A percentile compares a stretch with the other conserved stretches of the same genome.
Conservation (phyloP, 306 rosid species). For the Senna tora region DNA sequence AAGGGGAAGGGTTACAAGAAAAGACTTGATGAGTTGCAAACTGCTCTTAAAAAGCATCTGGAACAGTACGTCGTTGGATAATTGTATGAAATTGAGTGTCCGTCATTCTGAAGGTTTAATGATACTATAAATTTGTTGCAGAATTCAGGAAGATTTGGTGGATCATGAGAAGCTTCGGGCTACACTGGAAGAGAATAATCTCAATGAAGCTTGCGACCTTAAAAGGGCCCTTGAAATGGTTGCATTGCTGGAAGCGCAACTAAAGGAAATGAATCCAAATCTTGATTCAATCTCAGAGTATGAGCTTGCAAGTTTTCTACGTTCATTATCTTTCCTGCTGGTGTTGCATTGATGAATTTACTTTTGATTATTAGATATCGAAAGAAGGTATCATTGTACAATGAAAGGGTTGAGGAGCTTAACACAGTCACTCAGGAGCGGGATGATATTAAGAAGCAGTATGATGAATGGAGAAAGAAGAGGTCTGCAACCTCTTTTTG, state of each 20-base stretch:
- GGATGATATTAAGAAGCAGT: conserved; percentile 78
- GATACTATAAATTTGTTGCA: conserved; percentile 43
- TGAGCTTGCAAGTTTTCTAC: conserved; percentile 34
- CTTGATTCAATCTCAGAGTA: conserved; percentile 98
- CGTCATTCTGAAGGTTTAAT: conserved; percentile 35
- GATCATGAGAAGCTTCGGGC: conserved; percentile 83
- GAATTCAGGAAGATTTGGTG: conserved; percentile 84
- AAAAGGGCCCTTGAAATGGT: conserved; percentile 82
- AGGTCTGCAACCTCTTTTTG: conserved; percentile 52
- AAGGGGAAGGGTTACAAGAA: conserved; percentile 77
- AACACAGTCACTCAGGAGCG: conserved; percentile 81
- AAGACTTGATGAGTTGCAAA: conserved; percentile 77
- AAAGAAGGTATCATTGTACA: conserved; percentile 74
- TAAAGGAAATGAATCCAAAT: conserved; percentile 97
- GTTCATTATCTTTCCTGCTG: conserved; percentile 3
- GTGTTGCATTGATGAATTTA: conserved; percentile 35
- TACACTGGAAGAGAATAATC: conserved; percentile 59
- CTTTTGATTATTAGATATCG: conserved; percentile 60
- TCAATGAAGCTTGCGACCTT: conserved; percentile 63
- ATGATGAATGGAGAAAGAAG: conserved; percentile 87
- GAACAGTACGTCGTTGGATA: conserved; percentile 74
- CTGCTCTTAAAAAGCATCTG: conserved; percentile 72
- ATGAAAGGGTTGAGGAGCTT: conserved; percentile 90
- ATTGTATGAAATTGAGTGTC: conserved; percentile 14
- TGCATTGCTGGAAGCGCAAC: conserved; percentile 72